These are phyloP conservation scores for Berberis vulgaris DNA, from an alignment of 164 flowering plant species.

Conservation along the genomic window DNA sequence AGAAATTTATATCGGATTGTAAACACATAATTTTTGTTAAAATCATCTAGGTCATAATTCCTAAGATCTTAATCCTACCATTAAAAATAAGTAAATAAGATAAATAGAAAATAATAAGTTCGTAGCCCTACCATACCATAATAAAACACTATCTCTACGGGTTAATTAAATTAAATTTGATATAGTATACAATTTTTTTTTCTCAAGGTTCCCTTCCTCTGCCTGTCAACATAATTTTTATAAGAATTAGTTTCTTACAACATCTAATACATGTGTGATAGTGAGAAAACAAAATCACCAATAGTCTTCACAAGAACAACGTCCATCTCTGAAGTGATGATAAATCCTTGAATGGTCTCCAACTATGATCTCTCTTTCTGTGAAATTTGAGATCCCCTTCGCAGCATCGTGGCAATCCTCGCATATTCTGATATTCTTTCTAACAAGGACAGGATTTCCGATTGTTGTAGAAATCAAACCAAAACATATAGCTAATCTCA, in stretches of 20 bases:
- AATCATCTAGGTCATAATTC: too few species aligned
- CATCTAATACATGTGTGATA: background rate
- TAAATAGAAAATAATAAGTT: too few species aligned
- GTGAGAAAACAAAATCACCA: slow-evolving; percentile 34
- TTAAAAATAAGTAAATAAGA: too few species aligned
- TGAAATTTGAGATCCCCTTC: slow-evolving; percentile 38
- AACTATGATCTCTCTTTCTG: slow-evolving; percentile 45
- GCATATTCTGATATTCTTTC: slow-evolving; percentile 56
- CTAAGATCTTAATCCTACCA: too few species aligned
- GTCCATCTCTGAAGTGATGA: slow-evolving; percentile 56
- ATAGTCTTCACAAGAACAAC: slow-evolving; percentile 60
- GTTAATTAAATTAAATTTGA: too few species aligned
- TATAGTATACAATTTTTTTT: slow-evolving; percentile 1
- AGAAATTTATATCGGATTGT: too few species aligned
- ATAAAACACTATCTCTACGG: too few species aligned
- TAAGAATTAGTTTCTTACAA: background rate
- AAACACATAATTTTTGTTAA: too few species aligned
- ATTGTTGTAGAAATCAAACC: slow-evolving; percentile 44
- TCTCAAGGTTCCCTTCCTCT: background rate
- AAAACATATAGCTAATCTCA: slow-evolving; percentile 50
- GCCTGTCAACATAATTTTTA: background rate
- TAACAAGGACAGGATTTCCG: slow-evolving; percentile 39
- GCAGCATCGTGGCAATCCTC: slow-evolving; percentile 43
- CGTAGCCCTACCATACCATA: too few species aligned
- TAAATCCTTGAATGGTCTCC: slow-evolving; percentile 43